These are phyloP conservation scores for Pseudonectria foliicola DNA, from an alignment of 2,329 filamentous ascomycete genomes.

Conservation along the genomic window DNA sequence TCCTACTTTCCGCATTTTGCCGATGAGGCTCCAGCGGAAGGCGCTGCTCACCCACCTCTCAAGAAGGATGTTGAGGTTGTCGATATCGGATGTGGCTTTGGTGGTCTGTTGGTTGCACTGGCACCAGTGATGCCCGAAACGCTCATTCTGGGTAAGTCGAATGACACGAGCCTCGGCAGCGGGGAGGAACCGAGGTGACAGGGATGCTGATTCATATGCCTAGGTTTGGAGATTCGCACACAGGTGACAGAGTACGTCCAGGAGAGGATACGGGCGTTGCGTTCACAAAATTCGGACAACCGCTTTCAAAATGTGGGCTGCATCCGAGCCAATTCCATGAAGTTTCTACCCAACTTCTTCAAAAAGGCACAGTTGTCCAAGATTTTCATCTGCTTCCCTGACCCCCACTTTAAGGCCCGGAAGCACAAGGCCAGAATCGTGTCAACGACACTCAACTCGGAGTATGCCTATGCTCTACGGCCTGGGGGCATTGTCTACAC, in stretches of 20 bases:
- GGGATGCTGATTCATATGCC: slow-evolving; percentile 8
- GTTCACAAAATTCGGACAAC: slow-evolving; percentile 51
- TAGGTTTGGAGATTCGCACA: slow-evolving; percentile 85
- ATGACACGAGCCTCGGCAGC: background rate
- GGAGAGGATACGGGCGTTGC: slow-evolving; percentile 76
- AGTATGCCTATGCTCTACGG: slow-evolving; percentile 82
- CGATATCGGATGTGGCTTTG: slow-evolving; percentile 96
- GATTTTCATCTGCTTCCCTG: slow-evolving; percentile 97
- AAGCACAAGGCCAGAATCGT: slow-evolving; percentile 98
- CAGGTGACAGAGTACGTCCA: slow-evolving; percentile 88
- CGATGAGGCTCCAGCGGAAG: slow-evolving; percentile 27
- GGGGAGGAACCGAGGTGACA: background rate
- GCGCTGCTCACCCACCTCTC: slow-evolving; percentile 20
- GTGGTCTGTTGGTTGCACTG: slow-evolving; percentile 80
- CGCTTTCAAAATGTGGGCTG: slow-evolving; percentile 82
- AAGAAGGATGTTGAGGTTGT: slow-evolving; percentile 76
- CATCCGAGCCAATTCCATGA: slow-evolving; percentile 93
- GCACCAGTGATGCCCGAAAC: slow-evolving; percentile 74
- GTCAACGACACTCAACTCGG: slow-evolving; percentile 76
- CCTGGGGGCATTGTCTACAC: slow-evolving; percentile 89
- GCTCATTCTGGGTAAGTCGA: slow-evolving; percentile 65
- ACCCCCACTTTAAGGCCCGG: slow-evolving; percentile 94
- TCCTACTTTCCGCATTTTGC: slow-evolving; percentile 71
- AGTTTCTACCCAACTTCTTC: slow-evolving; percentile 99
- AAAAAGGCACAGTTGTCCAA: slow-evolving; percentile 70